These are phyloP conservation scores for Trichoderma gamsii DNA, from an alignment of 495 filamentous ascomycete species.

Conservation along the genomic window DNA sequence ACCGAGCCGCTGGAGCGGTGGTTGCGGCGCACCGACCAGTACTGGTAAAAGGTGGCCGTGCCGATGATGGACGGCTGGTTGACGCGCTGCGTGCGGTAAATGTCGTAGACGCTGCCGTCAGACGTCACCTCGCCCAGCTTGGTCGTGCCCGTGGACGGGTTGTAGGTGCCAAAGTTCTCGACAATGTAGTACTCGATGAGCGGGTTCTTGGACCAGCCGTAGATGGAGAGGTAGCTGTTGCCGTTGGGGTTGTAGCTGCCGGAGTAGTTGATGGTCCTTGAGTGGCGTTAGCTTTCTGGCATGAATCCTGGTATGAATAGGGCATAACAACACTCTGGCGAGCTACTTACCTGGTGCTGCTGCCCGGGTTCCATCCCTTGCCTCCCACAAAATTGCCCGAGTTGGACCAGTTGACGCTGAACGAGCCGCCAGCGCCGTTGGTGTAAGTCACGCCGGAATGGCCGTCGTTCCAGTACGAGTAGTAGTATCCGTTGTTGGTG, in stretches of 20 bases:
- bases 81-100: slow-evolving; percentile 52
- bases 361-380: slow-evolving; percentile 56
- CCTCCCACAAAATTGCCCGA: slow-evolving; percentile 60
- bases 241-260: slow-evolving; percentile 28
- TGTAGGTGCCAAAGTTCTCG: slow-evolving; percentile 50
- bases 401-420: slow-evolving; percentile 52
- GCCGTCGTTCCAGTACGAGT: slow-evolving; percentile 62
- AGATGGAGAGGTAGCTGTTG: slow-evolving; percentile 49
- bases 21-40: slow-evolving; percentile 45
- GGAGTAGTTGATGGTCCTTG: slow-evolving; percentile 21
- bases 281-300: background rate
- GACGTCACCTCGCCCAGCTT: slow-evolving; percentile 49
- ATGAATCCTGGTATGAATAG: background rate
- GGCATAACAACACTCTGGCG: too few relatives aligned
- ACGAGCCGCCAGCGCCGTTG: slow-evolving; percentile 51
- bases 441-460: slow-evolving; percentile 50
- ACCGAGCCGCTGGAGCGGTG: slow-evolving; percentile 43
- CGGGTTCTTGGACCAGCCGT: slow-evolving; percentile 53
- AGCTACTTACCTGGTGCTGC: background rate
- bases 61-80: slow-evolving; percentile 57
- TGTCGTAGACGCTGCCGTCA: slow-evolving; percentile 60
- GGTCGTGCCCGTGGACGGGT: slow-evolving; percentile 42
- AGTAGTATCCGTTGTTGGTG: slow-evolving; percentile 42
- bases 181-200: slow-evolving; percentile 58
- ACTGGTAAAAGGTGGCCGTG: slow-evolving; percentile 52